Base-by-base conservation (phyloP, 2,329 filamentous ascomycete genomes). In the Hypoxylon sp. region DNA sequence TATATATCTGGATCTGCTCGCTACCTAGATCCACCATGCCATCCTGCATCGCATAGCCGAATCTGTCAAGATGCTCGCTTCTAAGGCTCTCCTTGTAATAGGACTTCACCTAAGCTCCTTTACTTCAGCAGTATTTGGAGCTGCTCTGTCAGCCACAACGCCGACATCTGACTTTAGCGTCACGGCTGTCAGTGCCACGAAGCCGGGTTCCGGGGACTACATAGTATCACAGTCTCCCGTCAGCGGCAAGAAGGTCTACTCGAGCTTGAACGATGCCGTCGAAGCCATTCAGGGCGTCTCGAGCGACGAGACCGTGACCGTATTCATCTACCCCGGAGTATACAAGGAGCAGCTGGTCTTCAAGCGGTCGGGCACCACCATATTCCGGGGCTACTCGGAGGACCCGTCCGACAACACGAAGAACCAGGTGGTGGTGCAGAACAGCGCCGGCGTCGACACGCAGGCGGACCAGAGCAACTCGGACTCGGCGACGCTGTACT, bases 341-440 rank as follows among this genome's bases (percentile, higher is more conserved):
- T 62, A 62, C 45, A 49, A 58, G 11, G 59, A 62, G 29, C 59
- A 62, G 20, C 13, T 62, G 10, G 40, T 53, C 51, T 47, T 58
- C 48, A 49, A 42, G 31, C 55, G 59, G n/a, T 43, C 59, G 6
- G 59, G 55, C 40, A 58, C 51, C 11, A 58, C 55, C 11, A 56
- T 56, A 38, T 55, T 62, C 51, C 55, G 55, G 7, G 59, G 59
- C 3, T 62, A 58, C 55, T 48, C 59, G 4, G 38, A 49, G 23
- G 35, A 46, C 26, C 29, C 59, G 3, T 43, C 23, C 13, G 35
- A 55, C 33, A 42, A 55, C 33, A 38, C 35, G 1, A 10, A 41
- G 13, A 62, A 62, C 40, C 51, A 55, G 31, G 59, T 52, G 10
- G 35, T 24, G 1, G 11, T 62, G 5, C 55, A 58, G 8, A 59